Evolutionary conservation across 2,329 filamentous ascomycete species (phyloP).

Genomic region (Talaromyces sp.): DNA sequence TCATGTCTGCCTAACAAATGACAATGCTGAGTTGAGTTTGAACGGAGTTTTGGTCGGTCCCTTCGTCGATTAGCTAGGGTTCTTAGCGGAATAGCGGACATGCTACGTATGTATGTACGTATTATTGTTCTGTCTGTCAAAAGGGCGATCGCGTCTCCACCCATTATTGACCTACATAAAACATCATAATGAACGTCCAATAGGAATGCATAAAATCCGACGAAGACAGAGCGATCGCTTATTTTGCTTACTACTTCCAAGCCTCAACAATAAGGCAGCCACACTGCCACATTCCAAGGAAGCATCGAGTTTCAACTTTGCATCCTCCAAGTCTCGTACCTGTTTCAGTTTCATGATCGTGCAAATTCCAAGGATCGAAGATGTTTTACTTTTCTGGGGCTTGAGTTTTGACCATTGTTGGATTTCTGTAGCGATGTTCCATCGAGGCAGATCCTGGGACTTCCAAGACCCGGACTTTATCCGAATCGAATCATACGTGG

Average conservation of each 20-base stretch:
- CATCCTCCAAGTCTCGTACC: neutral
- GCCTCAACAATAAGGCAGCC: neutral
- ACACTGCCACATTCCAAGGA: neutral
- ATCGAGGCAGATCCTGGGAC: conserved; percentile 1
- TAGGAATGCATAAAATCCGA: neutral
- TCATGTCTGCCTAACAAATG: neutral
- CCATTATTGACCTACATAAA: neutral
- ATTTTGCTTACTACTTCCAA: neutral
- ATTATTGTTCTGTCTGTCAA: neutral
- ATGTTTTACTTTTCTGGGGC: neutral
- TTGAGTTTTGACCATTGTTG: neutral
- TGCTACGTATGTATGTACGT: neutral
- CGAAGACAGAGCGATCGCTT: neutral
- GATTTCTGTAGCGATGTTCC: neutral
- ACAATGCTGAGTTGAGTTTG: neutral
- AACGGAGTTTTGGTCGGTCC: neutral
- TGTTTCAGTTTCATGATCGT: neutral
- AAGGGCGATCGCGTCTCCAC: neutral
- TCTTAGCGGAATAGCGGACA: neutral
- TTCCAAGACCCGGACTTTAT: neutral
- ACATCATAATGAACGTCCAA: neutral
- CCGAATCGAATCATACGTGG: neutral
- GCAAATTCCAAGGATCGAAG: neutral
- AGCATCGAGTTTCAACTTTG: neutral
- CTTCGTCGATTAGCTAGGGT: neutral